A percentile compares a stretch with the other conserved stretches of the same genome.
phyloP scores from a whole-genome alignment of 352 stramenopile species.

The Phytophthora boehmeriae region DNA sequence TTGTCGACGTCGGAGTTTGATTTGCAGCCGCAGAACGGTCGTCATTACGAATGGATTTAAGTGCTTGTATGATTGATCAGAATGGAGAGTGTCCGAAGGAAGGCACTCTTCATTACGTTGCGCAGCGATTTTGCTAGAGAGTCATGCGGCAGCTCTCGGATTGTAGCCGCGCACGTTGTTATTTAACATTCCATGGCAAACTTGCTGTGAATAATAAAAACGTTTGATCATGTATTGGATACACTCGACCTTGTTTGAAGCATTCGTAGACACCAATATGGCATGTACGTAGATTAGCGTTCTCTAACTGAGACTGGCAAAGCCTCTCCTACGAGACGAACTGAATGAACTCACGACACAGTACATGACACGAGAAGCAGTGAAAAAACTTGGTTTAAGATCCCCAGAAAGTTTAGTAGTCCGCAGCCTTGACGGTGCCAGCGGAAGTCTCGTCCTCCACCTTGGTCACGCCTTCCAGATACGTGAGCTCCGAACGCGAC shows the following conservation, averaged over 20 bases:
- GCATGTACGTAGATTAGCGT: conserved; percentile 3
- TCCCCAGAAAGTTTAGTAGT: conserved; percentile 10
- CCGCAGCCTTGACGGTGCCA: conserved; percentile 40
- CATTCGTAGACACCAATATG: neutral
- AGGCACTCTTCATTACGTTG: conserved; percentile 22
- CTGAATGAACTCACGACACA: conserved; percentile 22
- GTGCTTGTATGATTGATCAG: conserved; percentile 28
- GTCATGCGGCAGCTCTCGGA: conserved; percentile 22
- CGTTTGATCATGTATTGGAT: conserved; percentile 17
- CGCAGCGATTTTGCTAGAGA: conserved; percentile 5
- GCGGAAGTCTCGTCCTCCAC: conserved; percentile 14
- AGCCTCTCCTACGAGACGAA: conserved; percentile 16
- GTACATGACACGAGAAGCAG: conserved; percentile 27
- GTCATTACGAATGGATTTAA: conserved; percentile 40
- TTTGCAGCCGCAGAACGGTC: conserved; percentile 29
- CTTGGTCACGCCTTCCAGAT: conserved; percentile 45
- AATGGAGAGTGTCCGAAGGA: conserved; percentile 30
- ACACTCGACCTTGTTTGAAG: neutral
- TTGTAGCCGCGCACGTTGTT: conserved; percentile 27
- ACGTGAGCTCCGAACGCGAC: conserved; percentile 56
- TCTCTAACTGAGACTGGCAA: conserved; percentile 8
- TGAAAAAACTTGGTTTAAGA: conserved; percentile 7
- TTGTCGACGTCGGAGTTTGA: conserved; percentile 13
- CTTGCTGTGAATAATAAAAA: conserved; percentile 23
- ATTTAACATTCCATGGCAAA: conserved; percentile 39